These are phyloP conservation scores for Cryomyces minteri DNA, from an alignment of 495 filamentous ascomycete species.

Conservation along the genomic window DNA sequence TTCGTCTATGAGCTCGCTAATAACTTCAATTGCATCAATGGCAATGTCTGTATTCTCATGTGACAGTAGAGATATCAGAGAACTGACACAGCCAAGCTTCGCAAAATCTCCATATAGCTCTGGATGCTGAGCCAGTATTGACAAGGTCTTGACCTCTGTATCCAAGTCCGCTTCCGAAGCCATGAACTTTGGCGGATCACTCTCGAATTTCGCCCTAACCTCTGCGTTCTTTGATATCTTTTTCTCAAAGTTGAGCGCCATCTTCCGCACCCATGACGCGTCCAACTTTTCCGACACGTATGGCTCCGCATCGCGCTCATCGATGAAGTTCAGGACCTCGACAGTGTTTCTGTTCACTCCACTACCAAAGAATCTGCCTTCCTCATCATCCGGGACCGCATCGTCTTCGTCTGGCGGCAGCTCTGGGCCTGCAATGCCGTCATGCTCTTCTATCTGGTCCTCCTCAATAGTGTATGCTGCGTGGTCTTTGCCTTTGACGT, in stretches of 20 bases:
- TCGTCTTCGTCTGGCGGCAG: constrained; percentile 45
- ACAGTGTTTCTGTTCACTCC: constrained; percentile 67
- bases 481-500: constrained; percentile 42
- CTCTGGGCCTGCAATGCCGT: constrained; percentile 43
- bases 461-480: constrained; percentile 33
- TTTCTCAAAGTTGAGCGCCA: constrained; percentile 75
- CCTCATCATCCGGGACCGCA: constrained; percentile 50
- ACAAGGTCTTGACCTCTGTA: constrained; percentile 71
- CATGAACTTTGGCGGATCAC: constrained; percentile 73
- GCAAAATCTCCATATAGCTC: constrained; percentile 73
- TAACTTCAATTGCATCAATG: constrained; percentile 77
- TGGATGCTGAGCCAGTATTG: constrained; percentile 72
- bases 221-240: constrained; percentile 87
- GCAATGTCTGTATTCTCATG: constrained; percentile 98
- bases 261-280: constrained; percentile 60
- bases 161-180: constrained; percentile 81
- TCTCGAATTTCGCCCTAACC: constrained; percentile 71
- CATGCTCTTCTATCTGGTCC: constrained; percentile 39
- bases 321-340: constrained; percentile 81
- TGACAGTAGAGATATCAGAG: constrained; percentile 62
- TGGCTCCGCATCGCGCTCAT: constrained; percentile 39
- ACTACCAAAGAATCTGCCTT: constrained; percentile 87
- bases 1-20: constrained; percentile 86
- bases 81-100: constrained; percentile 54
- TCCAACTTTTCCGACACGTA: constrained; percentile 61